Percentiles rank a stretch among this genome's conserved stretches.
phyloP scores from a whole-genome alignment of 2,329 filamentous ascomycete genomes.

The Calycina herbarum region DNA sequence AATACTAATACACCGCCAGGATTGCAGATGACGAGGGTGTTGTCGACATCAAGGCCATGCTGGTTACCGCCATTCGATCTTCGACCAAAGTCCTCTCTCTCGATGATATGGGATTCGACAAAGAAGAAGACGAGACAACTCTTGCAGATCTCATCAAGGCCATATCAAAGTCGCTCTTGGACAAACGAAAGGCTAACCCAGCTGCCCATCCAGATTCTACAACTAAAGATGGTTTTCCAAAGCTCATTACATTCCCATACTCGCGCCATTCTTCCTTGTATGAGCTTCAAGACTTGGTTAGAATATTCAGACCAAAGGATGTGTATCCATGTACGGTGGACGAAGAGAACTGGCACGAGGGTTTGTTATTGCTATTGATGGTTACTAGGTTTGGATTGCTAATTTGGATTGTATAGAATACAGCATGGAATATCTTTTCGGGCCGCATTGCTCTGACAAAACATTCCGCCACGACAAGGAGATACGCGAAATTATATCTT shows the following conservation, averaged over 20 bases:
- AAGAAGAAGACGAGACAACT: slow-evolving; percentile 26
- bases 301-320: slow-evolving; percentile 69
- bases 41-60: slow-evolving; percentile 27
- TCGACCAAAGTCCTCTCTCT: slow-evolving; percentile 30
- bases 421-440: slow-evolving; percentile 71
- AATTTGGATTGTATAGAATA: slow-evolving; percentile 40
- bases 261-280: slow-evolving; percentile 85
- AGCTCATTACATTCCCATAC: slow-evolving; percentile 69
- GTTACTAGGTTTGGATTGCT: background rate
- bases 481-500: slow-evolving; percentile 47
- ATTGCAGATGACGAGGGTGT: background rate
- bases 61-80: slow-evolving; percentile 28
- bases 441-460: slow-evolving; percentile 60
- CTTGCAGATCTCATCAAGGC: slow-evolving; percentile 27
- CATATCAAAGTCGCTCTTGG: slow-evolving; percentile 25
- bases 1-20: background rate
- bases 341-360: slow-evolving; percentile 59
- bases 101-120: slow-evolving; percentile 24
- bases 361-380: slow-evolving; percentile 21
- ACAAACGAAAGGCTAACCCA: slow-evolving; percentile 14
- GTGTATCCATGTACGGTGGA: slow-evolving; percentile 81
- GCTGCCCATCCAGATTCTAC: background rate
- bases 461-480: slow-evolving; percentile 64
- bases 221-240: slow-evolving; percentile 21
- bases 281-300: slow-evolving; percentile 72